A percentile compares a stretch with the other conserved stretches of the same genome.
phyloP scores from a whole-genome alignment of 176 grass and related monocot species.

The Saccharum officinarum region DNA sequence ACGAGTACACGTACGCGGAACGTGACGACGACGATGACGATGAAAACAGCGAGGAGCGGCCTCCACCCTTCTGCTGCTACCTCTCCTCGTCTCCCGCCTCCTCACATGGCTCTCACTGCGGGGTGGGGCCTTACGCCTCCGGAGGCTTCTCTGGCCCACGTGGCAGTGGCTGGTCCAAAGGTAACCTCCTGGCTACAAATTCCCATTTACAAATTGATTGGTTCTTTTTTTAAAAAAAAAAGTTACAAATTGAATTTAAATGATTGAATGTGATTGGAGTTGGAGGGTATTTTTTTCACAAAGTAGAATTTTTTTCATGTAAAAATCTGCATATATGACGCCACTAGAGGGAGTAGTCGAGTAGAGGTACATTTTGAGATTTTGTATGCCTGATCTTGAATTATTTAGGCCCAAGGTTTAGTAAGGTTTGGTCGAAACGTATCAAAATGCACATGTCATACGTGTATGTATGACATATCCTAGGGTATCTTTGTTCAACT shows the following conservation, averaged over 20 bases:
- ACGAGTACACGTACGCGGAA: conserved; percentile 43
- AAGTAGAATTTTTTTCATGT: not conserved
- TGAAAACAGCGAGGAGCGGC: conserved; percentile 26
- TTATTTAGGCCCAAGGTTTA: not conserved
- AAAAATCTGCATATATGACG: not conserved
- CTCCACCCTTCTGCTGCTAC: conserved; percentile 55
- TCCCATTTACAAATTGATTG: not conserved
- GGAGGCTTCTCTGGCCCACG: conserved; percentile 11
- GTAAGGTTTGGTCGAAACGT: not conserved
- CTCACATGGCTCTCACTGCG: conserved; percentile 55
- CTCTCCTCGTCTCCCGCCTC: conserved; percentile 69
- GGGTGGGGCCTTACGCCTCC: conserved; percentile 6
- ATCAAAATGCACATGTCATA: not conserved
- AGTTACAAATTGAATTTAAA: not conserved
- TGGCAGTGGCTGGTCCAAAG: conserved; percentile 39
- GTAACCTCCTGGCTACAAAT: conserved; percentile 10
- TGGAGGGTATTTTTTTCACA: not conserved
- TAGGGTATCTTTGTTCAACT: not conserved
- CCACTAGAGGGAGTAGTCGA: not conserved
- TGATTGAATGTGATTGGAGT: not conserved
- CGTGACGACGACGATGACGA: conserved; percentile 40
- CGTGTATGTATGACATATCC: not conserved
- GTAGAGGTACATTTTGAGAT: not conserved
- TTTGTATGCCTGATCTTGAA: not conserved
- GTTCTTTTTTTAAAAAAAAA: too few relatives aligned